A percentile compares a stretch with the other conserved stretches of the same genome.
phyloP scores from a whole-genome alignment of 2,329 filamentous ascomycete species.

The Neophaeococcomyces mojaviensis region DNA sequence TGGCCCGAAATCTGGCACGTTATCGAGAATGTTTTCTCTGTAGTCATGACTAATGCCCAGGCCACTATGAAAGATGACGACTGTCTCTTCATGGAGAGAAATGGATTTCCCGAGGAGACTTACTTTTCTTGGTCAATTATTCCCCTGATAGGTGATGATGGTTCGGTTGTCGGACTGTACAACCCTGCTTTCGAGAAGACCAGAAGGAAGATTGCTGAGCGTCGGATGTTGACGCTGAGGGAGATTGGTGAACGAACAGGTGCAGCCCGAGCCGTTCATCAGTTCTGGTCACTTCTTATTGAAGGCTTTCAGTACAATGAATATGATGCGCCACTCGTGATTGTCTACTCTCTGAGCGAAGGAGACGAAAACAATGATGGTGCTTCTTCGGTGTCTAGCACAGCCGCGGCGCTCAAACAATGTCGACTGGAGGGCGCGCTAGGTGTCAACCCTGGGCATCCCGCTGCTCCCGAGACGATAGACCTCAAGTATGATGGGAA shows the following conservation, averaged over 20 bases:
- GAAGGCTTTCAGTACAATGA: constrained; percentile 66
- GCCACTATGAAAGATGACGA: constrained; percentile 82
- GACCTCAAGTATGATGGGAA: constrained; percentile 63
- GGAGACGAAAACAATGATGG: constrained; percentile 60
- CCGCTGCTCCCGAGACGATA: constrained; percentile 52
- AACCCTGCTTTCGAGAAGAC: constrained; percentile 80
- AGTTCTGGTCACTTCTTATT: constrained; percentile 66
- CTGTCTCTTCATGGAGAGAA: constrained; percentile 62
- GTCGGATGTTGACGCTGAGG: constrained; percentile 69
- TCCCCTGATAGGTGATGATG: constrained; percentile 66
- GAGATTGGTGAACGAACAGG: constrained; percentile 71
- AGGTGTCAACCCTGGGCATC: constrained; percentile 60
- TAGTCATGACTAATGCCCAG: constrained; percentile 62
- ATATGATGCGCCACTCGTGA: constrained; percentile 65
- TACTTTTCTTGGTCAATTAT: constrained; percentile 75
- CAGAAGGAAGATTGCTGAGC: constrained; percentile 66
- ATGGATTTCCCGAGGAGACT: constrained; percentile 63
- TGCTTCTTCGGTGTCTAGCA: constrained; percentile 64
- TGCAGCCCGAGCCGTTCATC: constrained; percentile 61
- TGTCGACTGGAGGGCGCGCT: constrained; percentile 65
- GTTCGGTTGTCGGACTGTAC: constrained; percentile 66
- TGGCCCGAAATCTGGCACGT: constrained; percentile 71
- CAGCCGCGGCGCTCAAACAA: constrained; percentile 52
- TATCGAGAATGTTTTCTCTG: constrained; percentile 60
- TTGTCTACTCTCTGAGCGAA: constrained; percentile 69